These are phyloP conservation scores for Rutidosis leptorrhynchoides DNA, from an alignment of 129 eudicot species.

Conservation along the genomic window DNA sequence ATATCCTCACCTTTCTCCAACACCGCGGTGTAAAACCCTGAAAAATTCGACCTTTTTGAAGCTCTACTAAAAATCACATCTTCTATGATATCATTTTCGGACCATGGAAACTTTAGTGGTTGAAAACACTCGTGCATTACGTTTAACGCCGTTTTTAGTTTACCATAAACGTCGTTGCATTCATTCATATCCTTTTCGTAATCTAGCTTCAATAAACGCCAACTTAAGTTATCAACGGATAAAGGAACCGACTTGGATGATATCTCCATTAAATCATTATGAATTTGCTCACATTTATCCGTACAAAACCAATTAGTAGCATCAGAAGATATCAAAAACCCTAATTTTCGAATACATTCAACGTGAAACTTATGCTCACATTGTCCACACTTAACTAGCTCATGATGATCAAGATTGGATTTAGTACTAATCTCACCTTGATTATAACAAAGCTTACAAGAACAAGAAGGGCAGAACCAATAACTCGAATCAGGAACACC, in stretches of 20 bases:
- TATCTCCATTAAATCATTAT: constrained; percentile 34
- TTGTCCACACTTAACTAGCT: constrained; percentile 46
- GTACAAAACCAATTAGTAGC: constrained; percentile 51
- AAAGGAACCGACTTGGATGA: constrained; percentile 38
- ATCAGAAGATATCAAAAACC: constrained; percentile 9
- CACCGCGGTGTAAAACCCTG: constrained; percentile 71
- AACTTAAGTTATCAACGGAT: constrained; percentile 42
- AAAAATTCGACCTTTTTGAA: constrained; percentile 51
- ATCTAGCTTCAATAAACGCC: constrained; percentile 54
- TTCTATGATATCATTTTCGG: constrained; percentile 52
- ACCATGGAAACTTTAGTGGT: constrained; percentile 50
- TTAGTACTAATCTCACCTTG: constrained; percentile 25
- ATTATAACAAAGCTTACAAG: constrained; percentile 60
- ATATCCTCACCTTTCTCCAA: constrained; percentile 59
- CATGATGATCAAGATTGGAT: constrained; percentile 19
- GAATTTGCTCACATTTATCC: constrained; percentile 46
- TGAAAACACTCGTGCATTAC: constrained; percentile 85
- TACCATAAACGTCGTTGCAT: constrained; percentile 33
- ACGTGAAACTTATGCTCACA: constrained; percentile 60
- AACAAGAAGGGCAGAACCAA: constrained; percentile 84
- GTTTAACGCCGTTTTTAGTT: constrained; percentile 50
- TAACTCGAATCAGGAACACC: constrained; percentile 22
- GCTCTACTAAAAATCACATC: constrained; percentile 61
- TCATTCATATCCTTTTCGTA: constrained; percentile 20
- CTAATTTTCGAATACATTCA: constrained; percentile 43